Evolutionary conservation across 2,329 filamentous ascomycete species (phyloP), one percentile per base, ranked within the genome.

Genomic region (Ophiocordyceps camponoti-saundersi): DNA sequence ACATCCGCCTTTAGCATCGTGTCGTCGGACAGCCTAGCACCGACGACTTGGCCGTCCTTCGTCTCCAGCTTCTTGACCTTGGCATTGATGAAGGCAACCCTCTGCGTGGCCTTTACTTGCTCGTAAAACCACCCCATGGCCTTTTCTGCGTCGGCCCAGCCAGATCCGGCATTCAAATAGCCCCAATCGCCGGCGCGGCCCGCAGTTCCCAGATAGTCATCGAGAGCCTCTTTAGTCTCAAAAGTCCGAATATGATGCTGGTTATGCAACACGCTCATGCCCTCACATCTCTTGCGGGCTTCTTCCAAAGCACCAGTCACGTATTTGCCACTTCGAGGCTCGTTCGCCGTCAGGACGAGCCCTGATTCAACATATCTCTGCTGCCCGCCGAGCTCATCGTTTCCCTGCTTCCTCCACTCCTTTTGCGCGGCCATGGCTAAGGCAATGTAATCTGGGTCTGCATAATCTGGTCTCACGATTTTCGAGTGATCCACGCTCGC

Each of bases 81-180:
- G 23, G 67, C 76, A 44, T 68, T 67, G 26, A 77, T 60, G 53
- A 80, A 80, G 2, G 53, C 56, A 21, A 83, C 72, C 46, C 79
- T 70, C 11, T 71, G 68, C 8, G 74, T 72, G 10, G 65, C 68
- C 36, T 71, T 67, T 22, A 79, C 74, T 46, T 69, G 64, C 42
- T 67, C 57, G 48, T 75, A 71, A 16, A 85, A 60, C 70, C 75
- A 84, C 42, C 68, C 61, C 79, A 90, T 85, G 15, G 72, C 76
- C 43, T 71, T 73, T 51, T 80, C 80, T 0, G 86, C 85, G 58
- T 94, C 75, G 2, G 82, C 85, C 87, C 87, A 94, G 6, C 87
- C 87, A 39, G 80, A 82, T 26, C 72, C 69, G 46, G 71, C 70
- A 60, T 94, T 93, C 47, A 84, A 63, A 61, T 89, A 93, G 21